These are phyloP conservation scores for Pichia sp. DNA, from an alignment of 1,139 yeast genomes.

Conservation along the genomic window DNA sequence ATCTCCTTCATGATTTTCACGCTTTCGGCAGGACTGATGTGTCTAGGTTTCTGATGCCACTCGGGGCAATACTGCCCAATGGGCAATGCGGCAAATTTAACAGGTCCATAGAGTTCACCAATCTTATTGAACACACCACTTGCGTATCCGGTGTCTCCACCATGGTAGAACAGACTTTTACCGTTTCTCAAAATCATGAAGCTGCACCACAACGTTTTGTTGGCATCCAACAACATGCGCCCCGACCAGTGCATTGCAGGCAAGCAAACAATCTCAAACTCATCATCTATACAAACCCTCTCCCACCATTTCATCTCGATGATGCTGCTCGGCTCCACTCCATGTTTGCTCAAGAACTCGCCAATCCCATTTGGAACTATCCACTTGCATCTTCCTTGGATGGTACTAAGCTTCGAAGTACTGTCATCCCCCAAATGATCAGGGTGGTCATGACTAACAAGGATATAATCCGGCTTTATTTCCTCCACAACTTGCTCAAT, in stretches of 20 bases:
- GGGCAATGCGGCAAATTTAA: slow-evolving; percentile 71
- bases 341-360: slow-evolving; percentile 50
- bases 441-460: slow-evolving; percentile 93
- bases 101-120: slow-evolving; percentile 58
- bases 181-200: slow-evolving; percentile 64
- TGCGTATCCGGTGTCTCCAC: slow-evolving; percentile 92
- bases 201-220: slow-evolving; percentile 83
- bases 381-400: slow-evolving; percentile 56
- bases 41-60: slow-evolving; percentile 91
- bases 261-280: slow-evolving; percentile 77
- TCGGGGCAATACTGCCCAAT: slow-evolving; percentile 94
- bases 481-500: slow-evolving; percentile 52
- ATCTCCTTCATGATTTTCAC: slow-evolving; percentile 62
- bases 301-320: slow-evolving; percentile 96
- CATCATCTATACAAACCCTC: slow-evolving; percentile 37
- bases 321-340: slow-evolving; percentile 42
- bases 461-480: slow-evolving; percentile 58
- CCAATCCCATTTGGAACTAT: slow-evolving; percentile 80
- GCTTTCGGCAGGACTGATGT: slow-evolving; percentile 78
- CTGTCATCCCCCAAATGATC: slow-evolving; percentile 78
- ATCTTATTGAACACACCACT: slow-evolving; percentile 64
- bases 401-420: slow-evolving; percentile 48
- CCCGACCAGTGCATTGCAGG: slow-evolving; percentile 99
- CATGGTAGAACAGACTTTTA: slow-evolving; percentile 74
- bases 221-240: slow-evolving; percentile 69